Percentiles rank a stretch among this genome's conserved stretches.
phyloP scores from a whole-genome alignment of 2,329 filamentous ascomycete genomes.

The Ophioceras dolichostomum region DNA sequence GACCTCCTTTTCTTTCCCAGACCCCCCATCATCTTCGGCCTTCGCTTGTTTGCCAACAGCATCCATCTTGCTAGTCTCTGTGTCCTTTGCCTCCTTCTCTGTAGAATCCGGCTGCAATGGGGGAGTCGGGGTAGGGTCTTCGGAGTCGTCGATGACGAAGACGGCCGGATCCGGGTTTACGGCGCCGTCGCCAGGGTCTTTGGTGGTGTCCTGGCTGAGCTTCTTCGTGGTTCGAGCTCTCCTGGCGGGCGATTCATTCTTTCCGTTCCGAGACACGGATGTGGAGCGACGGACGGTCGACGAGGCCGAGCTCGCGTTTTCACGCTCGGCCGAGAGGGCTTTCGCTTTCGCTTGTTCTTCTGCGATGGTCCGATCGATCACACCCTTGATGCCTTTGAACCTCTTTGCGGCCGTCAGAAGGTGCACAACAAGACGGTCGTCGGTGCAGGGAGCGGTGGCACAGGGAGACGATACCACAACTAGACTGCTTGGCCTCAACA shows the following conservation, averaged over 20 bases:
- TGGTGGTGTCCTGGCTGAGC: conserved; percentile 20
- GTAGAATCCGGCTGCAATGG: conserved; percentile 2
- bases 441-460: too few species aligned
- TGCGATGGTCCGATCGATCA: conserved; percentile 76
- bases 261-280: conserved; percentile 26
- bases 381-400: conserved; percentile 63
- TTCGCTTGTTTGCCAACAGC: not conserved
- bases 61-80: conserved; percentile 4
- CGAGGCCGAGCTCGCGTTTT: conserved; percentile 22
- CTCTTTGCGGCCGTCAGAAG: too few species aligned
- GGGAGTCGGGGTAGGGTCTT: conserved; percentile 42
- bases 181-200: conserved; percentile 22
- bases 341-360: conserved; percentile 81
- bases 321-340: conserved; percentile 30
- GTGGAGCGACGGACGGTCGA: conserved; percentile 30
- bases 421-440: too few species aligned
- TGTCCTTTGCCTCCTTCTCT: conserved; percentile 1
- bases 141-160: conserved; percentile 78
- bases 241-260: conserved; percentile 19
- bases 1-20: conserved; percentile 1
- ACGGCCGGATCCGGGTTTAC: conserved; percentile 70
- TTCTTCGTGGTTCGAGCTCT: conserved; percentile 28
- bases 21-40: not conserved
- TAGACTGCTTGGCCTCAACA: too few species aligned
- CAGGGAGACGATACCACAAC: too few species aligned